phyloP scores from a whole-genome alignment of 768 basidiomycete genomes.

The Russula dissimulans region DNA sequence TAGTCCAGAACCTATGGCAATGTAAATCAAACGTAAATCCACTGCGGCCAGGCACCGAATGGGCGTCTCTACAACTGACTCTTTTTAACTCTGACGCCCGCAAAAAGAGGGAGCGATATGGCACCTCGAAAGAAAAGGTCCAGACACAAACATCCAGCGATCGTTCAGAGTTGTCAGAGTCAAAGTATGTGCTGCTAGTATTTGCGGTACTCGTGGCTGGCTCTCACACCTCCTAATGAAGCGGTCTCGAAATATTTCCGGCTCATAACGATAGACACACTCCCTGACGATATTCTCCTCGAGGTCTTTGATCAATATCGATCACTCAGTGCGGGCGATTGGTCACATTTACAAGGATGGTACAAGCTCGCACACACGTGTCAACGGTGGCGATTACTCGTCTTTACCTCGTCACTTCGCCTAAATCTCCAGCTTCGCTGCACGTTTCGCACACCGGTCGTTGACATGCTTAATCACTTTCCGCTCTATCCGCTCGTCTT shows the following conservation, averaged over 20 bases:
- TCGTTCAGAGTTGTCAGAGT: too few species aligned
- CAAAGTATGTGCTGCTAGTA: neutral
- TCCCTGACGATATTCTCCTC: slow-evolving; percentile 10
- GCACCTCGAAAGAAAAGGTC: neutral
- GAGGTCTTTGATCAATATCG: slow-evolving; percentile 8
- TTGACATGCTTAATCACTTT: neutral
- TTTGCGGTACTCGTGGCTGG: too few species aligned
- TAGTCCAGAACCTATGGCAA: too few species aligned
- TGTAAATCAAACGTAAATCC: too few species aligned
- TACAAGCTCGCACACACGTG: slow-evolving; percentile 10
- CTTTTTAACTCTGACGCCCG: too few species aligned
- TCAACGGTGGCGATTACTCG: slow-evolving; percentile 5
- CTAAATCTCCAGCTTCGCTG: slow-evolving; percentile 10
- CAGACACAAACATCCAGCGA: neutral
- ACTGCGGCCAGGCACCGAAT: too few species aligned
- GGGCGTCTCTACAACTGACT: too few species aligned
- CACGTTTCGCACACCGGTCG: neutral
- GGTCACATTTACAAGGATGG: slow-evolving; percentile 2
- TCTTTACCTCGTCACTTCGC: slow-evolving; percentile 9
- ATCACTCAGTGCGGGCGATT: neutral
- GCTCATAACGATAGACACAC: neutral
- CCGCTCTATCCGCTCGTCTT: slow-evolving; percentile 5
- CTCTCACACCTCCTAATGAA: neutral
- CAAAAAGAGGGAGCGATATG: neutral
- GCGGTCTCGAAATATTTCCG: slow-evolving; percentile 10